Conservation (phyloP, 257 asterid species). For the Plantago elongata region DNA sequence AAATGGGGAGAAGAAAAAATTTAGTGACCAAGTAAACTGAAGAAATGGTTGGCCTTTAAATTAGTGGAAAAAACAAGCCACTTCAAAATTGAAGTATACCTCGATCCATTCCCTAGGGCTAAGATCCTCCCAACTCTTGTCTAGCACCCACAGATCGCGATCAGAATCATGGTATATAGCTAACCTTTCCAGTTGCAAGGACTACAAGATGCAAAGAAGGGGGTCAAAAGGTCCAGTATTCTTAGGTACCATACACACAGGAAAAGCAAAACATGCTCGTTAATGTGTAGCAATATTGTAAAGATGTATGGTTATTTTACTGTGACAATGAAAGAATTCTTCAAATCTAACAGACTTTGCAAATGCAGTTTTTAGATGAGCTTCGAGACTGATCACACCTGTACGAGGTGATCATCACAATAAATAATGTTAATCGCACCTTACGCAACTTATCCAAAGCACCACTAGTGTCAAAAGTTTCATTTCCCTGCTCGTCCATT, state of each 20-base stretch:
- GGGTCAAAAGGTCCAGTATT: constrained; percentile 18
- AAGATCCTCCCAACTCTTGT: constrained; percentile 95
- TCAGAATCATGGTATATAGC: constrained; percentile 92
- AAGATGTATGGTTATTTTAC: neutral
- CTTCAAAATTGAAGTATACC: constrained; percentile 41
- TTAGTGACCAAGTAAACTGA: constrained; percentile 12
- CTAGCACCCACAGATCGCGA: constrained; percentile 82
- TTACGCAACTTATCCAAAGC: constrained; percentile 96
- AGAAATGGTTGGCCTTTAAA: constrained; percentile 13
- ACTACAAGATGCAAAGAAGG: constrained; percentile 38
- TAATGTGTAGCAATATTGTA: too few species aligned
- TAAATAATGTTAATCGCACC: constrained; percentile 42
- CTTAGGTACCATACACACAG: neutral
- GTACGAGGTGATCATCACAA: constrained; percentile 16
- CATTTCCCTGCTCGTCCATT: constrained; percentile 97
- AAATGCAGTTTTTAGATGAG: neutral
- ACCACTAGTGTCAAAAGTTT: constrained; percentile 96
- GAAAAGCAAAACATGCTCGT: neutral
- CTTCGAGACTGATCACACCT: constrained; percentile 7
- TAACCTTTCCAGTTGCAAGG: constrained; percentile 95
- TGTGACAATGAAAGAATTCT: constrained; percentile 9
- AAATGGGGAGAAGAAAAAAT: constrained; percentile 7
- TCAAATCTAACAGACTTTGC: constrained; percentile 7
- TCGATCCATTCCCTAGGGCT: constrained; percentile 91
- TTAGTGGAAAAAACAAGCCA: constrained; percentile 12